A percentile compares a stretch with the other conserved stretches of the same genome.
These are phyloP conservation scores for Lenzites betulinus DNA, from an alignment of 768 basidiomycete species.

Conservation along the genomic window DNA sequence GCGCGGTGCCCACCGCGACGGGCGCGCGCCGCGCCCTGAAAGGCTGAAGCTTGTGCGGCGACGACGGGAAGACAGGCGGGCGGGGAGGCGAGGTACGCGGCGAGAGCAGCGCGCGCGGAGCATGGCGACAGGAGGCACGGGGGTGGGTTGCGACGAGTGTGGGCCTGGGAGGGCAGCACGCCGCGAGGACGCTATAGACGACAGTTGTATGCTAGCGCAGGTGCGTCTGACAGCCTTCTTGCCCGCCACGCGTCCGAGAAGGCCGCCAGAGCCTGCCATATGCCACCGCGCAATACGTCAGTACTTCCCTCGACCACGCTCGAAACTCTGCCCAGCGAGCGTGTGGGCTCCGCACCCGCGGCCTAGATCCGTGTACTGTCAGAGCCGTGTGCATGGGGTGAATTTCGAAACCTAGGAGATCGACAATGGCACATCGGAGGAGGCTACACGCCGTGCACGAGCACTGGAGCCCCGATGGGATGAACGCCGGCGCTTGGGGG, in stretches of 20 bases:
- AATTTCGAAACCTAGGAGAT: slow-evolving; percentile 1
- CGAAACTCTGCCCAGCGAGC: too few relatives aligned
- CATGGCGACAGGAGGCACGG: neutral
- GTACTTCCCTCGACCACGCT: neutral
- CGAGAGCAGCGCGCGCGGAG: neutral
- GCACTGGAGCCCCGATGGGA: slow-evolving; percentile 7
- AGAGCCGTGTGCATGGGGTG: neutral
- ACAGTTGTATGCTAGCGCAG: neutral
- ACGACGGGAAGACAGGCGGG: neutral
- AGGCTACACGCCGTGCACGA: neutral
- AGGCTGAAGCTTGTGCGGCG: neutral
- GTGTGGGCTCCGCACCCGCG: too few relatives aligned
- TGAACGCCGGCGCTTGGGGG: neutral
- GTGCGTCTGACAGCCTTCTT: neutral
- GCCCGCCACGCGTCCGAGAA: slow-evolving; percentile 9
- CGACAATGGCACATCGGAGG: slow-evolving; percentile 10
- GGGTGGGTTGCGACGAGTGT: slow-evolving; percentile 1
- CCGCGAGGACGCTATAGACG: neutral
- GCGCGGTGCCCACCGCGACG: neutral
- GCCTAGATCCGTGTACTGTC: too few relatives aligned
- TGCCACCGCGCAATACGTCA: slow-evolving; percentile 6
- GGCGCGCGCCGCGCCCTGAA: neutral
- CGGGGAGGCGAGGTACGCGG: neutral
- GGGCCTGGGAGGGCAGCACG: neutral
- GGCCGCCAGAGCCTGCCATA: slow-evolving; percentile 8